These are phyloP conservation scores for Neostapfia colusana DNA, from an alignment of 176 grass and related monocot species.

Conservation along the genomic window DNA sequence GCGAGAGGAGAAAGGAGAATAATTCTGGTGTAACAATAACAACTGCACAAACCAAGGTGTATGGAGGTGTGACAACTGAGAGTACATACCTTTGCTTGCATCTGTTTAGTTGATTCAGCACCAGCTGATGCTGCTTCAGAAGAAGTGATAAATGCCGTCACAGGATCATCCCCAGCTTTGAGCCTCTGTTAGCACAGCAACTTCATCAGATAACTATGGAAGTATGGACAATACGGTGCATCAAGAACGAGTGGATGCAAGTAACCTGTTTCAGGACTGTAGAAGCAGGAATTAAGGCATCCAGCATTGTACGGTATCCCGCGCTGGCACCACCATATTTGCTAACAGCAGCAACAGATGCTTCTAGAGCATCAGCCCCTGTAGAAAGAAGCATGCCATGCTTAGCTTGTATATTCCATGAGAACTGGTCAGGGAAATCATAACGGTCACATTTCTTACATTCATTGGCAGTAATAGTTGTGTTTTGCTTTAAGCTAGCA, in stretches of 20 bases:
- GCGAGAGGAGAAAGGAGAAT: neutral
- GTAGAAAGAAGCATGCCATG: slow-evolving; percentile 10
- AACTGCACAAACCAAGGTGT: neutral
- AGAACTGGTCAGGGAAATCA: neutral
- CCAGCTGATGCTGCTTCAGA: slow-evolving; percentile 88
- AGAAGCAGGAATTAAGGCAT: slow-evolving; percentile 96
- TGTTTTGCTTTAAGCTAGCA: slow-evolving; percentile 77
- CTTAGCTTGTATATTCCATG: slow-evolving; percentile 29
- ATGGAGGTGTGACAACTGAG: neutral
- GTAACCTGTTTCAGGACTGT: slow-evolving; percentile 67
- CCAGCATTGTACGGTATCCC: slow-evolving; percentile 94
- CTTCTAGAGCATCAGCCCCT: slow-evolving; percentile 89
- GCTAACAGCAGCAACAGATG: slow-evolving; percentile 80
- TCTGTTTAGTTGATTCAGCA: slow-evolving; percentile 88
- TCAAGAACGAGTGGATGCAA: slow-evolving; percentile 12
- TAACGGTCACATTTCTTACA: slow-evolving; percentile 55
- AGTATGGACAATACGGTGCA: slow-evolving; percentile 5
- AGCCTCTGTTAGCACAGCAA: slow-evolving; percentile 60
- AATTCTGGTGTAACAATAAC: neutral
- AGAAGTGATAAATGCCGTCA: slow-evolving; percentile 70
- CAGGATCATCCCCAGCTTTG: slow-evolving; percentile 78
- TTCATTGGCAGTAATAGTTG: slow-evolving; percentile 63
- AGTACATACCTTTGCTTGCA: slow-evolving; percentile 79
- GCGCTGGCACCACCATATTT: slow-evolving; percentile 92
- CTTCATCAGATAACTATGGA: slow-evolving; percentile 17